Conservation (phyloP, 768 basidiomycete species). For the Boletus rubescentipes region DNA sequence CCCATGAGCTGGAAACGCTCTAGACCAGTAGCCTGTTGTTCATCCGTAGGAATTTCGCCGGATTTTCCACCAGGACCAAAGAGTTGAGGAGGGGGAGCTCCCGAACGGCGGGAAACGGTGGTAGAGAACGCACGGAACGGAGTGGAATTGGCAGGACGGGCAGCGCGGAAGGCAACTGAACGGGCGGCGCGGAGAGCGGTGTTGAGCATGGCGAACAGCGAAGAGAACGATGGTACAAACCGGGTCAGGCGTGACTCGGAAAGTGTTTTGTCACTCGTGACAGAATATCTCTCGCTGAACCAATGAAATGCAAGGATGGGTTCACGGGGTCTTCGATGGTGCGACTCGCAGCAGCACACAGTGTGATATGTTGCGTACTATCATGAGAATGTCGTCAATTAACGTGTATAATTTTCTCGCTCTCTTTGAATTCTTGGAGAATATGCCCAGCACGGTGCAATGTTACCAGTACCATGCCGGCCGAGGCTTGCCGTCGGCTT, state of each 20-base stretch:
- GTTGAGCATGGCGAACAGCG: constrained; percentile 25
- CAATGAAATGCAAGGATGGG: too few relatives aligned
- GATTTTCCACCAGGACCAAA: constrained; percentile 71
- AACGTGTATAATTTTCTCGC: too few relatives aligned
- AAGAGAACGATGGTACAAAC: constrained; percentile 24
- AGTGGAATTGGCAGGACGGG: constrained; percentile 22
- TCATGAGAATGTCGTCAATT: too few relatives aligned
- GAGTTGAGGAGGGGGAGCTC: constrained; percentile 60
- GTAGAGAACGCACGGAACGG: constrained; percentile 59
- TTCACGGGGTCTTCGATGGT: too few relatives aligned
- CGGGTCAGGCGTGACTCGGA: constrained; percentile 29
- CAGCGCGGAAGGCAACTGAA: constrained; percentile 21
- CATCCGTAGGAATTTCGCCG: constrained; percentile 78
- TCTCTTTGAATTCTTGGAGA: too few relatives aligned
- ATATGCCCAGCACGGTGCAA: too few relatives aligned
- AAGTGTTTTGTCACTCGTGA: constrained; percentile 26
- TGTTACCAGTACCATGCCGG: neutral
- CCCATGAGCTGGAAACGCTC: constrained; percentile 93
- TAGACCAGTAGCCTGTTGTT: constrained; percentile 92
- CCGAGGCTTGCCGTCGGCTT: neutral
- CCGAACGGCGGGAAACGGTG: constrained; percentile 55
- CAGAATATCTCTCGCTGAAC: neutral
- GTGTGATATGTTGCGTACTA: too few relatives aligned
- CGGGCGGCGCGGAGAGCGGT: constrained; percentile 28
- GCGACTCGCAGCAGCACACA: too few relatives aligned